Evolutionary conservation across 106 monocot species (phyloP), one percentile per base, ranked within the genome.

Genomic region (Dactylorhiza incarnata): DNA sequence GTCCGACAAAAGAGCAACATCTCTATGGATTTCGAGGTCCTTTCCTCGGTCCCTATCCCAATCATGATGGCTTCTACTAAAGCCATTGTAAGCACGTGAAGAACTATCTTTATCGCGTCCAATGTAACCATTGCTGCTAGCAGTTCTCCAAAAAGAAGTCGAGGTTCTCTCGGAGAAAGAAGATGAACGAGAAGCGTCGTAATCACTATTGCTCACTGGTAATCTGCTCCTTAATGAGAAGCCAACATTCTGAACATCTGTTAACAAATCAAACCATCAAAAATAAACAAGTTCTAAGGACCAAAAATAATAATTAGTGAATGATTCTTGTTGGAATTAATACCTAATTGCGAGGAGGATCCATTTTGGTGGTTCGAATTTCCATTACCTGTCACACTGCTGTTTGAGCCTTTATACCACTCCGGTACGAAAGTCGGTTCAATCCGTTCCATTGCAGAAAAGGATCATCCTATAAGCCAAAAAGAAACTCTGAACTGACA

Each of bases 11-110:
- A 26, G 23, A 45, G 76, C 67, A 59, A 63, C 86, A 49, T 91
- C 85, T 71, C 85, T 82, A 19, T 75, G 75, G 17, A 69, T 69
- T 46, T 69, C 69, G 12, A 69, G 7, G 19, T 79, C 73, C 76
- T 77, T 86, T 56, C 82, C 74, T 67, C 86, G 75, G 71, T 84
- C 80, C 55, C 71, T 81, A 68, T 86, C 79, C 43, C 81, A 73
- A 68, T 81, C 80, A 24, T 81, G 84, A 49, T 77, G 67, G 44
- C 71, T 81, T 68, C 81, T 81, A 78, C 84, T 61, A 81, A 85
- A 81, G 77, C 84, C 81, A 78, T 74, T 81, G 68, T 85, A 85
- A 55, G 76, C n/a, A 50, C 68, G 65, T 50, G 75, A 75, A 69
- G 69, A 46, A 17, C 44, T 14, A 51, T 81, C 77, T 53, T 58